A percentile compares a stretch with the other conserved stretches of the same genome.
phyloP scores from a whole-genome alignment of 2,329 filamentous ascomycete genomes.

The Cryphonectria nitschkei region DNA sequence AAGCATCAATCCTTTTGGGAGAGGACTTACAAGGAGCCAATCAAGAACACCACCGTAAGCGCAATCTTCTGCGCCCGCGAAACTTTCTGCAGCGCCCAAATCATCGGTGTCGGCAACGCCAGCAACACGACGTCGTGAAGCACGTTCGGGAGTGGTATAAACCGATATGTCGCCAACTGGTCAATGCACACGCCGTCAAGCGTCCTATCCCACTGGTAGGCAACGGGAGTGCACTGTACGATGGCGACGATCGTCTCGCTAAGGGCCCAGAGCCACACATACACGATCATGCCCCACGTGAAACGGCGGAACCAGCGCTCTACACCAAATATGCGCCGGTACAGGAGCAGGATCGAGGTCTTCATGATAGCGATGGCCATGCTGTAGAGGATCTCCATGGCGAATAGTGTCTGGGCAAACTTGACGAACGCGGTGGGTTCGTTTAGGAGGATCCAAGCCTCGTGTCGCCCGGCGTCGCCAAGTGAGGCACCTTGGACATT shows the following conservation, averaged over 20 bases:
- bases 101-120: conserved; percentile 13
- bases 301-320: conserved; percentile 9
- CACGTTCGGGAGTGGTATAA: conserved; percentile 5
- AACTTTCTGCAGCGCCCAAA: conserved; percentile 9
- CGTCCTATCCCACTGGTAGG: conserved; percentile 10
- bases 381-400: conserved; percentile 12
- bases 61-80: conserved; percentile 13
- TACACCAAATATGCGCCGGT: conserved; percentile 11
- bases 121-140: conserved; percentile 13
- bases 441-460: conserved; percentile 1
- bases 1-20: not conserved
- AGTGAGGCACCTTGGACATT: not conserved
- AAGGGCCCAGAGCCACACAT: conserved; percentile 14
- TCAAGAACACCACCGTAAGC: conserved; percentile 6
- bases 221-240: conserved; percentile 8
- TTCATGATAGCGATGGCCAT: conserved; percentile 10
- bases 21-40: conserved; percentile 10
- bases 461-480: conserved; percentile 7
- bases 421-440: not conserved
- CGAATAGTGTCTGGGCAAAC: conserved; percentile 14
- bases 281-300: conserved; percentile 3
- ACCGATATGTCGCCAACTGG: conserved; percentile 7
- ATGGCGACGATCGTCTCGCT: conserved; percentile 12
- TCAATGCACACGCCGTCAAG: conserved; percentile 7
- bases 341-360: conserved; percentile 12